A percentile compares a stretch with the other conserved stretches of the same genome.
These are phyloP conservation scores for Protomyces macrosporus DNA, from an alignment of 1,139 yeast species.

Conservation along the genomic window DNA sequence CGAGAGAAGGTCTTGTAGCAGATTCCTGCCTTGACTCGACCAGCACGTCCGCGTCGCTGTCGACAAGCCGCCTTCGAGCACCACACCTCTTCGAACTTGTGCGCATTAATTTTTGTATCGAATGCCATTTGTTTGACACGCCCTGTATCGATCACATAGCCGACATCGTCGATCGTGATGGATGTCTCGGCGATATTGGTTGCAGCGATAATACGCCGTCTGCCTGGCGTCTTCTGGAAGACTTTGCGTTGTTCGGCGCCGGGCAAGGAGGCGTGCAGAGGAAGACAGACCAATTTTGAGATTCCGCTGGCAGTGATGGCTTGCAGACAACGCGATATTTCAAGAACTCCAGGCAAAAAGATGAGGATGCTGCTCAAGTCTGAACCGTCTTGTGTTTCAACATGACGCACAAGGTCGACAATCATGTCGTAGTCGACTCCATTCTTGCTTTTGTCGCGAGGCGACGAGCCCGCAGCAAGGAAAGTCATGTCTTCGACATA, in stretches of 20 bases:
- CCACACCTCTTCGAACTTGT: conserved; percentile 73
- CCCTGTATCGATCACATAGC: conserved; percentile 85
- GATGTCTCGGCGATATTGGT: conserved; percentile 84
- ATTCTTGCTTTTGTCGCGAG: conserved; percentile 38
- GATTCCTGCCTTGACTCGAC: conserved; percentile 78
- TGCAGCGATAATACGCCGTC: conserved; percentile 78
- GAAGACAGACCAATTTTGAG: conserved; percentile 46
- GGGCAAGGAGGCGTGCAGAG: conserved; percentile 81
- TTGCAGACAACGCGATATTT: conserved; percentile 59
- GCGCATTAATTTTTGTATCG: conserved; percentile 61
- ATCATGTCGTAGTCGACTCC: conserved; percentile 67
- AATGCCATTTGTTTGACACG: conserved; percentile 72
- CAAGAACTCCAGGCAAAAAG: conserved; percentile 87
- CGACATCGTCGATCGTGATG: conserved; percentile 89
- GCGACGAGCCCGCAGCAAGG: conserved; percentile 15
- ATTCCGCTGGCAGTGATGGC: conserved; percentile 35
- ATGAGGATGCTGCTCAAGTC: conserved; percentile 67
- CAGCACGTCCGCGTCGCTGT: conserved; percentile 97
- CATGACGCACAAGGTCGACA: conserved; percentile 49
- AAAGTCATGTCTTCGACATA: conserved; percentile 57
- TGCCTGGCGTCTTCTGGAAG: conserved; percentile 44
- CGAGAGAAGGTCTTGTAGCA: conserved; percentile 77
- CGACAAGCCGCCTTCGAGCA: conserved; percentile 86
- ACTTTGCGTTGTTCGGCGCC: conserved; percentile 78
- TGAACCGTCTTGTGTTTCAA: conserved; percentile 49